Evolutionary conservation across 2,329 filamentous ascomycete genomes (phyloP).

Genomic region (Paecilomyces sp.): DNA sequence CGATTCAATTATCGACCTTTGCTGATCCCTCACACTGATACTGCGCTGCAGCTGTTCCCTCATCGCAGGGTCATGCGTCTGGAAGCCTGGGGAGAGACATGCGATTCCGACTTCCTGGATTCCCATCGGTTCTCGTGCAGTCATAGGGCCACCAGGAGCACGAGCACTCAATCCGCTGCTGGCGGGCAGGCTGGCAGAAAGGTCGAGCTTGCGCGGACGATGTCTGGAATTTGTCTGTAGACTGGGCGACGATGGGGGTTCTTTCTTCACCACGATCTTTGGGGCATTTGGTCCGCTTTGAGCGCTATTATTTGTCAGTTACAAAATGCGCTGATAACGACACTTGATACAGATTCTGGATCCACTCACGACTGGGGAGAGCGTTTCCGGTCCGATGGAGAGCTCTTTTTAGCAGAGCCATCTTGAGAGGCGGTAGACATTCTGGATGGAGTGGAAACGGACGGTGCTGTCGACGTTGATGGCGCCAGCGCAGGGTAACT

Average conservation of each 20-base stretch:
- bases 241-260: constrained; percentile 75
- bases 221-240: constrained; percentile 56
- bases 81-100: constrained; percentile 90
- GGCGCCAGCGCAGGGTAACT: constrained; percentile 36
- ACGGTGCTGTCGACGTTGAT: constrained; percentile 22
- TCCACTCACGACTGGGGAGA: constrained; percentile 43
- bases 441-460: constrained; percentile 26
- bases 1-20: constrained; percentile 89
- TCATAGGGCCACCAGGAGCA: constrained; percentile 61
- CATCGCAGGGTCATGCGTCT: constrained; percentile 95
- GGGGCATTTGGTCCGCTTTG: constrained; percentile 50
- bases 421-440: constrained; percentile 25
- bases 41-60: constrained; percentile 91
- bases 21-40: constrained; percentile 86
- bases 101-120: constrained; percentile 92
- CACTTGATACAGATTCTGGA: background rate
- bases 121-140: constrained; percentile 67
- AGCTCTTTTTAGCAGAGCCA: constrained; percentile 23
- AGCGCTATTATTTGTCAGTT: constrained; percentile 16
- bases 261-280: constrained; percentile 93
- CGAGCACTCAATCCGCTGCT: constrained; percentile 53
- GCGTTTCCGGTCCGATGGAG: constrained; percentile 29
- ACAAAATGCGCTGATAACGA: constrained; percentile 1
- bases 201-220: constrained; percentile 39
- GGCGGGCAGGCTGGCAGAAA: constrained; percentile 36